Conservation (phyloP, 1,284 basidiomycete species). For the Malassezia arunalokei region DNA sequence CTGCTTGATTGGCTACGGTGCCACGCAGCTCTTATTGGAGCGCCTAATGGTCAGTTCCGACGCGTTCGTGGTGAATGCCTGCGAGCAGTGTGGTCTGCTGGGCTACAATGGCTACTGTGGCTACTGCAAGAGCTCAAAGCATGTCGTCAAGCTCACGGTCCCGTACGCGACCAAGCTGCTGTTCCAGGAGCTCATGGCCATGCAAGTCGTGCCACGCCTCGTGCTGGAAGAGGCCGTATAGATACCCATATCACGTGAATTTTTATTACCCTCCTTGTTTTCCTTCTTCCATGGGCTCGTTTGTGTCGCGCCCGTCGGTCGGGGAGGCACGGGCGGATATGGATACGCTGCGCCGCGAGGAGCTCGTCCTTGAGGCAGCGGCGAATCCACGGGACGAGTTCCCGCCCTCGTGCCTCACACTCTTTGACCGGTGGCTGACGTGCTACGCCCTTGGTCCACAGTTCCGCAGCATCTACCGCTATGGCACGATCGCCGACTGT, state of each 20-base stretch:
- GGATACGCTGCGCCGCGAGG: conserved; percentile 20
- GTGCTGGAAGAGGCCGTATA: conserved; percentile 37
- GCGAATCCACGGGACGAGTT: conserved; percentile 23
- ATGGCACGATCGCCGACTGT: conserved; percentile 68
- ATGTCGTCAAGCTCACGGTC: conserved; percentile 89
- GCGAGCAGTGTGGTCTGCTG: conserved; percentile 78
- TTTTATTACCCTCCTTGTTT: neutral
- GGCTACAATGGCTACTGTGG: conserved; percentile 59
- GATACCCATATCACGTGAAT: neutral
- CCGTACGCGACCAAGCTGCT: conserved; percentile 94
- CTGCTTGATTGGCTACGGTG: conserved; percentile 52
- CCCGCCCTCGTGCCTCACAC: conserved; percentile 29
- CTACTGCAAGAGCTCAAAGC: conserved; percentile 82
- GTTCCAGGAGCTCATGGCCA: conserved; percentile 73
- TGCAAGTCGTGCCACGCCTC: conserved; percentile 49
- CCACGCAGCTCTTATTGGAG: conserved; percentile 87
- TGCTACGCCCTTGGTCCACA: conserved; percentile 62
- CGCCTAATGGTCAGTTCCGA: conserved; percentile 84
- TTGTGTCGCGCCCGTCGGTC: neutral
- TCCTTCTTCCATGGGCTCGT: conserved; percentile 11
- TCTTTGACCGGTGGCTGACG: conserved; percentile 41
- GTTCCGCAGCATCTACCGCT: conserved; percentile 71
- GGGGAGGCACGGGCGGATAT: neutral
- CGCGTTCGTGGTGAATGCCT: conserved; percentile 92
- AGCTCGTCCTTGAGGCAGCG: conserved; percentile 31